These are phyloP conservation scores for Hypoxylon cercidicola DNA, from an alignment of 495 filamentous ascomycete species.

Conservation along the genomic window DNA sequence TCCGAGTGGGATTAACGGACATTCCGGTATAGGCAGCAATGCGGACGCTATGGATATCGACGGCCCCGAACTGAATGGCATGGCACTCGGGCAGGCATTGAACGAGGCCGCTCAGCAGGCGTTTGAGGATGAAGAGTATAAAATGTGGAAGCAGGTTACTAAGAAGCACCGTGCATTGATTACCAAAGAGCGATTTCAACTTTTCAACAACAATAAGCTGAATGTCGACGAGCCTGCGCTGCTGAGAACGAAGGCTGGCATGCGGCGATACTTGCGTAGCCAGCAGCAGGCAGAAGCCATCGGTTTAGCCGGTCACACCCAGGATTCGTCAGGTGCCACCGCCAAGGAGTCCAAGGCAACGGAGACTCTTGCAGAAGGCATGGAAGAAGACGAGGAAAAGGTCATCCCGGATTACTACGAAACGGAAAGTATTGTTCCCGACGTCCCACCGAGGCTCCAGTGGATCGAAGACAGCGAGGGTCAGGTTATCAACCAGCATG, in stretches of 20 bases:
- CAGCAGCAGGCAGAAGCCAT: conserved; percentile 69
- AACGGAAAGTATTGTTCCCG: conserved; percentile 83
- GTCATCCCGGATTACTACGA: conserved; percentile 94
- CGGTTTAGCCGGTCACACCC: conserved; percentile 45
- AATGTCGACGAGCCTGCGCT: conserved; percentile 89
- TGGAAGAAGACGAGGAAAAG: conserved; percentile 83
- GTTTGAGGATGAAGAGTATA: conserved; percentile 86
- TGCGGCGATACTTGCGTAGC: conserved; percentile 79
- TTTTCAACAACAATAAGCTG: conserved; percentile 85
- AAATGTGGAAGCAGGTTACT: conserved; percentile 98
- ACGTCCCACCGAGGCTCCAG: conserved; percentile 75
- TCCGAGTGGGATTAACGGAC: conserved; percentile 77
- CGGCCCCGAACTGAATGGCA: conserved; percentile 70
- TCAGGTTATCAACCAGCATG: conserved; percentile 83
- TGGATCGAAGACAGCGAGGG: conserved; percentile 92
- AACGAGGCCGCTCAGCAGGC: conserved; percentile 63
- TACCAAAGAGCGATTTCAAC: conserved; percentile 79
- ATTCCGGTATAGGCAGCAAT: conserved; percentile 71
- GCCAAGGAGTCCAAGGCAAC: conserved; percentile 57
- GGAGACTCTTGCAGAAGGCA: conserved; percentile 89
- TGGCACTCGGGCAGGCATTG: conserved; percentile 63
- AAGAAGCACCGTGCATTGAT: conserved; percentile 94
- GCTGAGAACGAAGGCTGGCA: conserved; percentile 72
- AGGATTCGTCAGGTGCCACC: conserved; percentile 56
- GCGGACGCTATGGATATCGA: conserved; percentile 86